A percentile compares a stretch with the other conserved stretches of the same genome.
phyloP scores from a whole-genome alignment of 768 basidiomycete genomes.

The Steccherinum ochraceum region DNA sequence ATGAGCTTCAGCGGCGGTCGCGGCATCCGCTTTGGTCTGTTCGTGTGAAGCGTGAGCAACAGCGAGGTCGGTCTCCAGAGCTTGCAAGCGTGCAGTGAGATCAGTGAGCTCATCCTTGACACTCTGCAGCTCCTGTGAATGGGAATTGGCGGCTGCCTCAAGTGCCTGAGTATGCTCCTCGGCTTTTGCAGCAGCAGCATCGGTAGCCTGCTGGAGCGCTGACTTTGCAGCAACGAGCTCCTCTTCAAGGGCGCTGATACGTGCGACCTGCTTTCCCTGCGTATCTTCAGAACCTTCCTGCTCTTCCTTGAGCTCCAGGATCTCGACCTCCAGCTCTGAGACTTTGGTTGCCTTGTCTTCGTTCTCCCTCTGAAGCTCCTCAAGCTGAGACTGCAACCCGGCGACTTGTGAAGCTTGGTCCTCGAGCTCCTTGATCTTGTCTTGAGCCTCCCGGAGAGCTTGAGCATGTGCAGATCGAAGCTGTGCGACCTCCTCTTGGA shows the following conservation, averaged over 20 bases:
- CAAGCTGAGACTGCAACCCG: constrained; percentile 42
- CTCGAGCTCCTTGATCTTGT: constrained; percentile 42
- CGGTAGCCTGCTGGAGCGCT: constrained; percentile 41
- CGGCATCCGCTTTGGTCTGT: constrained; percentile 36
- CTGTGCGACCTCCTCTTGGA: constrained; percentile 44
- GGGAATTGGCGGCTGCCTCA: constrained; percentile 34
- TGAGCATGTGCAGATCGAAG: constrained; percentile 45
- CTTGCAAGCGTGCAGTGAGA: constrained; percentile 37
- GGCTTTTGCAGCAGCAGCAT: constrained; percentile 43
- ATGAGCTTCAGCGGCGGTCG: constrained; percentile 42
- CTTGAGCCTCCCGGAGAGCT: constrained; percentile 41
- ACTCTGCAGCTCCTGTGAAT: constrained; percentile 40
- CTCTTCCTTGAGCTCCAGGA: constrained; percentile 68
- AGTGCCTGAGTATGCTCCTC: constrained; percentile 34
- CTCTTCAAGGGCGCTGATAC: constrained; percentile 45
- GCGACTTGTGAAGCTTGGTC: constrained; percentile 36
- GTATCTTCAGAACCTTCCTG: constrained; percentile 62
- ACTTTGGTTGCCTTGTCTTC: constrained; percentile 67
- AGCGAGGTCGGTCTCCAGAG: constrained; percentile 41
- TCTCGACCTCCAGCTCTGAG: constrained; percentile 77
- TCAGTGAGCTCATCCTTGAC: constrained; percentile 26
- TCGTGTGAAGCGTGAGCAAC: constrained; percentile 41
- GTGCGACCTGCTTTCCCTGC: constrained; percentile 36
- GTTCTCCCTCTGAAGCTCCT: constrained; percentile 52
- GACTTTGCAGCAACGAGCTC: constrained; percentile 44